Evolutionary conservation across 106 monocot genomes (phyloP).

Genomic region (Dendrobium officinale): DNA sequence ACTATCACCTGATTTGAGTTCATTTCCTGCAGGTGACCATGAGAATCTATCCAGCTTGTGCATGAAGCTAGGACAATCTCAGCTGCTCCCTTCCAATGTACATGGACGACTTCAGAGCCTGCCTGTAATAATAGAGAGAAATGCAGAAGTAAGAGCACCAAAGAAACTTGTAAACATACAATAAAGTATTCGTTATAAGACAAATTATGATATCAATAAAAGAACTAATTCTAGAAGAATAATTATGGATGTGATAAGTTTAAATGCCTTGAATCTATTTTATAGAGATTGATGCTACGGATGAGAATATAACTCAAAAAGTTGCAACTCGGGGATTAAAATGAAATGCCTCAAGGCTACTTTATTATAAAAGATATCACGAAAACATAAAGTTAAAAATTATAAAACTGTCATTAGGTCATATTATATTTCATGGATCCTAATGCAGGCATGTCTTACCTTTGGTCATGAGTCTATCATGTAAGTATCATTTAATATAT

Average conservation of each 20-base stretch:
- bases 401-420: neutral
- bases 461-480: neutral
- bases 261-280: neutral
- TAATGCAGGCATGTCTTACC: neutral
- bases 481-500: neutral
- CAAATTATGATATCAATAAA: neutral
- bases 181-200: neutral
- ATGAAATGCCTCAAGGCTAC: neutral
- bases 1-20: conserved; percentile 39
- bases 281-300: neutral
- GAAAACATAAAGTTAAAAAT: neutral
- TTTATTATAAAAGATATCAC: neutral
- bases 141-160: conserved; percentile 5
- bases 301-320: neutral
- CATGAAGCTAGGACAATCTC: conserved; percentile 82
- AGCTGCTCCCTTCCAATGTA: conserved; percentile 99
- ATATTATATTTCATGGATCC: neutral
- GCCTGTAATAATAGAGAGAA: conserved; percentile 24
- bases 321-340: neutral
- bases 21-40: conserved; percentile 51
- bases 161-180: neutral
- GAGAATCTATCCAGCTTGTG: conserved; percentile 56
- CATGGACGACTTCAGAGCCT: conserved; percentile 59
- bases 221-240: too few species aligned
- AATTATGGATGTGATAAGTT: neutral